Base-by-base conservation (phyloP, 2,329 filamentous ascomycete species). In the Mollisiaceae sp. region DNA sequence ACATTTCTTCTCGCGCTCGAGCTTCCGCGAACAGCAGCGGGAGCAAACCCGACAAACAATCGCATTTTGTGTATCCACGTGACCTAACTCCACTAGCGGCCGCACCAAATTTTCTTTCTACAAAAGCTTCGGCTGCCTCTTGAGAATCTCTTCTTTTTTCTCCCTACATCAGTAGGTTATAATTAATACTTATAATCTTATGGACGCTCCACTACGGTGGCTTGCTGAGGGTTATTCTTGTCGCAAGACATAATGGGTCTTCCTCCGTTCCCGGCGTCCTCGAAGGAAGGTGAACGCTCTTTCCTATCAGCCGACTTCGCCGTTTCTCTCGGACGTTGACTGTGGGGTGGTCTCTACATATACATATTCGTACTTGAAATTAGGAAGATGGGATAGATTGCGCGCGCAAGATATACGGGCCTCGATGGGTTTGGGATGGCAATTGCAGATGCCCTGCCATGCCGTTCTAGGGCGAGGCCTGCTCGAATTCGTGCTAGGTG, bases 331-430 rank as follows among this genome's bases (percentile, higher is more conserved):
- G 77, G 77, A 75, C 66, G 74, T 78, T 75, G 76, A 78, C 78
- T 81, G 79, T 81, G 79, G 79, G 78, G 77, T 77, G 73, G 75
- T 77, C 75, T 73, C 77, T 78, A 80, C 77, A 79, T 62, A 65
- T 62, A 59, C 45, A 41, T 15, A 18, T 14, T 24, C 47, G 20
- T 41, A 54, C 36, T 20, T 41, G 18, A n/a, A n/a, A 15, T 39
- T 41, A 45, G 32, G 38, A 59, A 8, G 22, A 60, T 35, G 18
- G 32, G 22, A 9, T 39, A 18, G 55, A 57, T 20, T 9, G 11
- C n/a, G 35, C n/a, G 55, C 50, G 41, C 24, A 22, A 11, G 38
- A 64, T 41, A 4, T 59, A 20, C 47, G 11, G 27, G 36, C 15
- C 15, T 9, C 24, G 6, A 59, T 20, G 24, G 36, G 20, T 47